Percentiles rank a stretch among this genome's conserved stretches.
Evolutionary conservation across 2,329 filamentous ascomycete species (phyloP).

Genomic region (Aspergillus clavatus): DNA sequence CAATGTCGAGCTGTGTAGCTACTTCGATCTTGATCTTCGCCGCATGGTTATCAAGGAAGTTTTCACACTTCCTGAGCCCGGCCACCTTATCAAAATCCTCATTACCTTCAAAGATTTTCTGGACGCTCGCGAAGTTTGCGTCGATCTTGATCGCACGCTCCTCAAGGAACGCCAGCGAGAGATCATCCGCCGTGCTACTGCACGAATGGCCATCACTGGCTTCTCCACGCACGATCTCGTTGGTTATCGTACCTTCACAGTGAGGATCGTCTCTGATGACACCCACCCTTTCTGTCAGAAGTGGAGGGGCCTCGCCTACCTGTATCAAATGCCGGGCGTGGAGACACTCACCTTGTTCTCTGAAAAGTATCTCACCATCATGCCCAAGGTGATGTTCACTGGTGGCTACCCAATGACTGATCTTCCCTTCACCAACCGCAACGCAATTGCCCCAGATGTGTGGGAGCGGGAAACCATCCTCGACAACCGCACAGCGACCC

Average conservation of each 20-base stretch:
- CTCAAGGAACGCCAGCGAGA: slow-evolving; percentile 26
- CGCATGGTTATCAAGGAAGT: slow-evolving; percentile 12
- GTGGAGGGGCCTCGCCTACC: slow-evolving; percentile 28
- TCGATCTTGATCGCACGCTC: slow-evolving; percentile 21
- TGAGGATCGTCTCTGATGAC: slow-evolving; percentile 19
- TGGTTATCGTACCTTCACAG: slow-evolving; percentile 27
- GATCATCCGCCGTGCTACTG: slow-evolving; percentile 23
- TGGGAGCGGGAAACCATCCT: slow-evolving; percentile 25
- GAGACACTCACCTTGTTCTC: slow-evolving; percentile 30
- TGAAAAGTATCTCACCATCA: slow-evolving; percentile 33
- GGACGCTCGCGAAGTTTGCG: slow-evolving; percentile 25
- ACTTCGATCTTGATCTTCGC: slow-evolving; percentile 23
- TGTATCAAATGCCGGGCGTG: slow-evolving; percentile 26
- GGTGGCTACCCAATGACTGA: slow-evolving; percentile 12
- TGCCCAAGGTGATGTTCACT: slow-evolving; percentile 12
- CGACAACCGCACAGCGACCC: slow-evolving; percentile 30
- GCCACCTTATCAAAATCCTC: slow-evolving; percentile 32
- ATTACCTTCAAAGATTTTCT: slow-evolving; percentile 31
- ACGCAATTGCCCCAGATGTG: slow-evolving; percentile 9
- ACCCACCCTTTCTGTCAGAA: slow-evolving; percentile 22
- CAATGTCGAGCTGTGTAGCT: slow-evolving; percentile 32
- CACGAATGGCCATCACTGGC: slow-evolving; percentile 11
- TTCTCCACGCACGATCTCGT: slow-evolving; percentile 22
- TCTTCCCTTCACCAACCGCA: slow-evolving; percentile 25
- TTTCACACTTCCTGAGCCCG: slow-evolving; percentile 29